Evolutionary conservation across 768 basidiomycete genomes (phyloP).

Genomic region (Kwoniella sp.): DNA sequence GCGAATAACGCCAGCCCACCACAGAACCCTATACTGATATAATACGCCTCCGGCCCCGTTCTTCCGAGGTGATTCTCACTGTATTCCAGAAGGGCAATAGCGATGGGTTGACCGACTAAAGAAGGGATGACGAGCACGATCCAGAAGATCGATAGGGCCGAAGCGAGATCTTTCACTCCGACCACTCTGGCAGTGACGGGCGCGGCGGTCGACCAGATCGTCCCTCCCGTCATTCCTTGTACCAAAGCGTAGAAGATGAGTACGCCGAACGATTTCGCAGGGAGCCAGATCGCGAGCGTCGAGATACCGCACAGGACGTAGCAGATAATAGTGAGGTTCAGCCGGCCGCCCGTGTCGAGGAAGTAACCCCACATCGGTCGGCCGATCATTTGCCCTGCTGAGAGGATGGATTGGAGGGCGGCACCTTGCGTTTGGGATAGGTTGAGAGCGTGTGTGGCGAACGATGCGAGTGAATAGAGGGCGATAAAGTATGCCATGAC

Average conservation of each 20-base stretch:
- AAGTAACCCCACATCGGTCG: slow-evolving; percentile 49
- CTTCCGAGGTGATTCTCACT: slow-evolving; percentile 30
- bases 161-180: slow-evolving; percentile 60
- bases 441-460: slow-evolving; percentile 48
- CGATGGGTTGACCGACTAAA: slow-evolving; percentile 46
- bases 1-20: slow-evolving; percentile 30
- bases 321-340: slow-evolving; percentile 51
- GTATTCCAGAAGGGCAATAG: slow-evolving; percentile 42
- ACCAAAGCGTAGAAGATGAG: slow-evolving; percentile 52
- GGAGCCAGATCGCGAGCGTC: slow-evolving; percentile 54
- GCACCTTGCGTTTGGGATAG: slow-evolving; percentile 53
- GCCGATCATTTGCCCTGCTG: slow-evolving; percentile 55
- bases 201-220: slow-evolving; percentile 68
- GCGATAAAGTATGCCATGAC: slow-evolving; percentile 54
- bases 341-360: slow-evolving; percentile 49
- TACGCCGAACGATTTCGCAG: slow-evolving; percentile 49
- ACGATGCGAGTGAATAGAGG: slow-evolving; percentile 53
- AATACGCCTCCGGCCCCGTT: slow-evolving; percentile 36
- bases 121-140: slow-evolving; percentile 39
- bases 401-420: slow-evolving; percentile 53
- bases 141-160: slow-evolving; percentile 49
- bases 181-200: slow-evolving; percentile 64
- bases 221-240: slow-evolving; percentile 64
- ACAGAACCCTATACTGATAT: slow-evolving; percentile 45
- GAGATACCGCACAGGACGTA: slow-evolving; percentile 53